Conservation (phyloP, 2,329 filamentous ascomycete genomes). For the Colletotrichum simmondsii region DNA sequence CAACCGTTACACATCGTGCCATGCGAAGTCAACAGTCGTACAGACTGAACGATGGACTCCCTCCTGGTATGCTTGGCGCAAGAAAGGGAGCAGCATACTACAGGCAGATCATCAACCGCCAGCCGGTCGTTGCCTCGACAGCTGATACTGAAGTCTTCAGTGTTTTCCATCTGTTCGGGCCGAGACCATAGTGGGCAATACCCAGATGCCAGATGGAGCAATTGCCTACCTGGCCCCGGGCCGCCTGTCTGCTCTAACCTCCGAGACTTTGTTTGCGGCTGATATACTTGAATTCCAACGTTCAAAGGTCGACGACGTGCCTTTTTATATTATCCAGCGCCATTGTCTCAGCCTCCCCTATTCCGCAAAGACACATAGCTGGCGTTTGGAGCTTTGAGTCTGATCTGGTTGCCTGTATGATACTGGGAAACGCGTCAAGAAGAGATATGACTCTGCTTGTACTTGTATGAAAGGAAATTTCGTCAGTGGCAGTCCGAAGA, state of each 20-base stretch:
- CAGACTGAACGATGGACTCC: not conserved
- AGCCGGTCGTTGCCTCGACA: not conserved
- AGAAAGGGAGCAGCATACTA: not conserved
- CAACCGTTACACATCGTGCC: not conserved
- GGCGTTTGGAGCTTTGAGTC: not conserved
- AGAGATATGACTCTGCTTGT: not conserved
- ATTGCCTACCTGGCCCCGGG: not conserved
- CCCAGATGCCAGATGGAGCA: not conserved
- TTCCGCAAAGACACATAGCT: not conserved
- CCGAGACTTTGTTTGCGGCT: not conserved
- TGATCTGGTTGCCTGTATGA: not conserved
- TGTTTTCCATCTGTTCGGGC: not conserved
- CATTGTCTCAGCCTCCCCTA: not conserved
- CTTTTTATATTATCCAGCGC: not conserved
- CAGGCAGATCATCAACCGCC: not conserved
- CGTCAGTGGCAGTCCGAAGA: not conserved
- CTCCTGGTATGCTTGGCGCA: not conserved
- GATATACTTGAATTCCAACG: not conserved
- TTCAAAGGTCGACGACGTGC: not conserved
- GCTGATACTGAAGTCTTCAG: not conserved
- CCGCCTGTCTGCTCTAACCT: not conserved
- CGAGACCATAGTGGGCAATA: not conserved
- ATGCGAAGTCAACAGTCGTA: not conserved
- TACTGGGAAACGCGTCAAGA: not conserved
- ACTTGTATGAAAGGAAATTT: not conserved